Conservation (phyloP, 768 basidiomycete genomes). For the Sutorius australiensis region DNA sequence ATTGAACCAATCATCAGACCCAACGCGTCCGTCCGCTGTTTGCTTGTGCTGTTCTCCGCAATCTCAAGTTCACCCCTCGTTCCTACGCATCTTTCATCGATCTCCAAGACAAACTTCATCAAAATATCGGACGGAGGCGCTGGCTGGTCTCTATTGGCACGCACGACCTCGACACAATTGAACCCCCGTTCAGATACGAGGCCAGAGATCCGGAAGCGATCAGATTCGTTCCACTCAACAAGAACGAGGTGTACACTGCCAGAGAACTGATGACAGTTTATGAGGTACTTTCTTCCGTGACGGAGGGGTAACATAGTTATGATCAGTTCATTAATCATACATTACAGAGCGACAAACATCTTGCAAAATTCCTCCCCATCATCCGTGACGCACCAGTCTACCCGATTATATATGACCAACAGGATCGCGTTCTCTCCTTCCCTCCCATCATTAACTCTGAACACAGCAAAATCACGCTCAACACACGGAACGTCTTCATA, state of each 20-base stretch:
- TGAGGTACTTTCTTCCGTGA: conserved; percentile 55
- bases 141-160: conserved; percentile 96
- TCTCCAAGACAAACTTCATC: conserved; percentile 97
- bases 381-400: conserved; percentile 94
- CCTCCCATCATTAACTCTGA: conserved; percentile 98
- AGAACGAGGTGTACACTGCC: conserved; percentile 74
- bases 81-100: conserved; percentile 98
- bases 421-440: conserved; percentile 89
- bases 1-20: conserved; percentile 46
- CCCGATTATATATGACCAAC: conserved; percentile 93
- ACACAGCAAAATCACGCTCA: conserved; percentile 93
- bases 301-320: not conserved
- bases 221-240: conserved; percentile 85
- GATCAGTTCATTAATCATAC: not conserved
- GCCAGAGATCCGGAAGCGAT: conserved; percentile 81
- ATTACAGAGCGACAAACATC: conserved; percentile 82
- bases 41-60: conserved; percentile 86
- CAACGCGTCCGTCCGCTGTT: conserved; percentile 85
- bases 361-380: conserved; percentile 85
- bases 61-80: conserved; percentile 80
- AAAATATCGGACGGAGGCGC: conserved; percentile 87
- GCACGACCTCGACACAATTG: conserved; percentile 89
- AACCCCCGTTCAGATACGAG: conserved; percentile 84
- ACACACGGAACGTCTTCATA: conserved; percentile 92
- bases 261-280: conserved; percentile 91